Evolutionary conservation across 768 basidiomycete species (phyloP), one percentile per base, ranked within the genome.

Genomic region (Collybia sordida): DNA sequence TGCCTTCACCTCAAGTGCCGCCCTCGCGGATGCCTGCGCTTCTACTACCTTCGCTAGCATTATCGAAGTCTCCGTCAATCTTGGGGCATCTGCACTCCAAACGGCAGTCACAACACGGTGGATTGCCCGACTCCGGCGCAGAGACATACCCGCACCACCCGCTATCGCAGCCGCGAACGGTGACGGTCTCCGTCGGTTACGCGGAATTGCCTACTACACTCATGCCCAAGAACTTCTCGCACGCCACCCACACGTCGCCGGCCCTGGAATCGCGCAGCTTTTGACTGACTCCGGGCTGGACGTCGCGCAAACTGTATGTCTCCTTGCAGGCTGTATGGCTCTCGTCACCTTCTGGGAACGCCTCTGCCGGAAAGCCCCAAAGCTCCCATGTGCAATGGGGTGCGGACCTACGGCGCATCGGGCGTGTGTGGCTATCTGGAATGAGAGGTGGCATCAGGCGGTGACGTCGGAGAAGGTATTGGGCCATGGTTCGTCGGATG

Each of bases 141-240:
- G 61, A 44, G 63, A 60, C 28, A 63, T 66, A 6, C 68, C 72
- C 3, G 63, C 69, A 9, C 65, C 71, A 2, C 70, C 72, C 7
- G 73, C 74, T 3, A 69, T 76, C 43, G 59, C 68, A 22, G 60
- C 60, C 7, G 69, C 70, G 1, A 72, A 74, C 52, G 54, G 51
- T 19, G 56, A 69, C 47, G 60, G 65, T 19, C 53, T 74, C 4
- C 22, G 51, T 14, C 55, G 53, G 6, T 61, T 74, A 6, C 59
- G 61, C n/a, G 74, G 72, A 21, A 53, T 64, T 11, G 68, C 73
- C 24, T 74, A 74, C 55, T 76, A 72, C 50, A 37, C 57, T 6
- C 67, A 73, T 42, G 53, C 73, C 1, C 69, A 72, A 39, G 66
- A 65, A 23, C 68, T 69, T 59, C 41, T 64, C 15, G 69, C 68